These are phyloP conservation scores for Trichoderma virens DNA, from an alignment of 495 filamentous ascomycete genomes.

Conservation along the genomic window DNA sequence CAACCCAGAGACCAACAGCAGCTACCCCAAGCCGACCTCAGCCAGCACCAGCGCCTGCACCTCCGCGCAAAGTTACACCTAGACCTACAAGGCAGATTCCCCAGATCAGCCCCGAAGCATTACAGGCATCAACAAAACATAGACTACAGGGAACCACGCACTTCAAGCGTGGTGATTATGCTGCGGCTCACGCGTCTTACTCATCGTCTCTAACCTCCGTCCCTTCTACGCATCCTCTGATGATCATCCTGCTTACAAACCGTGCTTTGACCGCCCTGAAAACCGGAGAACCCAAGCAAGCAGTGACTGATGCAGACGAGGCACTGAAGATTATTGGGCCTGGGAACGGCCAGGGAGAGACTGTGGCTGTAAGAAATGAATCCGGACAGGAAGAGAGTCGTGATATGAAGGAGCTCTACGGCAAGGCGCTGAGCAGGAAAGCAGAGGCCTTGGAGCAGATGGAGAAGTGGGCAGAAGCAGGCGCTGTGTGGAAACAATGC, in stretches of 20 bases:
- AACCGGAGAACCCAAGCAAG: constrained; percentile 78
- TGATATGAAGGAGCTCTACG: constrained; percentile 86
- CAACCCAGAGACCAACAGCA: constrained; percentile 22
- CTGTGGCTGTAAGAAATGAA: constrained; percentile 51
- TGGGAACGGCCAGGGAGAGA: constrained; percentile 68
- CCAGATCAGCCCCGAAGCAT: constrained; percentile 53
- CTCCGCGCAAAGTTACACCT: constrained; percentile 24
- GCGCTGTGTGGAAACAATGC: constrained; percentile 67
- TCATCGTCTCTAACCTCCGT: constrained; percentile 64
- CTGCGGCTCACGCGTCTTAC: constrained; percentile 74
- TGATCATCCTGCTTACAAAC: constrained; percentile 82
- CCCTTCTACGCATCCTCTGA: constrained; percentile 73
- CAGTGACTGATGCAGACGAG: constrained; percentile 72
- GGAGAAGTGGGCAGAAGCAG: constrained; percentile 86
- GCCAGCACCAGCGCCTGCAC: constrained; percentile 27
- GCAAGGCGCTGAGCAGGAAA: constrained; percentile 87
- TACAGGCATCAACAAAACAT: constrained; percentile 64
- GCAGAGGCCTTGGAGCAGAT: constrained; percentile 93
- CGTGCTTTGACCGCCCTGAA: constrained; percentile 84
- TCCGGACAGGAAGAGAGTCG: constrained; percentile 57
- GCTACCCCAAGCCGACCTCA: constrained; percentile 23
- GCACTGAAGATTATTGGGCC: constrained; percentile 76
- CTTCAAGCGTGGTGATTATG: constrained; percentile 92
- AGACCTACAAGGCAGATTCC: constrained; percentile 58
- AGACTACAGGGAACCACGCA: constrained; percentile 73